A percentile compares a stretch with the other conserved stretches of the same genome.
Conservation (phyloP, 139 green algal species). For the Desmodesmus armatus region DNA sequence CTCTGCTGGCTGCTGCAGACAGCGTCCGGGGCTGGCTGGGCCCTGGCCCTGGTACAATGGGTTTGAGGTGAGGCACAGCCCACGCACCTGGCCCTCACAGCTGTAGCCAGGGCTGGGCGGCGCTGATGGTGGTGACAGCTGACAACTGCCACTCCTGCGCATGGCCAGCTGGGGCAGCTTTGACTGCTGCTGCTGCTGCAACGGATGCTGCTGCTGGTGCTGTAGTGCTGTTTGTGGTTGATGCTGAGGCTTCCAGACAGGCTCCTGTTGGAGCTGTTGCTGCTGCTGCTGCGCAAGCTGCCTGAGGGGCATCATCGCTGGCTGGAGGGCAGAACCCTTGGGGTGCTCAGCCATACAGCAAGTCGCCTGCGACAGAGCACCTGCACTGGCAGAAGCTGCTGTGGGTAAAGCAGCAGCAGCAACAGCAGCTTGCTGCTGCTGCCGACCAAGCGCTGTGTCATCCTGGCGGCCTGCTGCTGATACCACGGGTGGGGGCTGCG, state of each 20-base stretch:
- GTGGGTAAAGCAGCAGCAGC: not conserved
- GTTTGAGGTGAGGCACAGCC: too few species aligned
- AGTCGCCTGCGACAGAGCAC: too few species aligned
- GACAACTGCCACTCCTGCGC: too few species aligned
- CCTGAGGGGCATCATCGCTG: not conserved
- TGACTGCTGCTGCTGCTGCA: slow-evolving; percentile 26
- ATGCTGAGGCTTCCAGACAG: not conserved
- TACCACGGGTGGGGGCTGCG: not conserved
- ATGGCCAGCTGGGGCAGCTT: too few species aligned
- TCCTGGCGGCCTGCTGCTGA: not conserved
- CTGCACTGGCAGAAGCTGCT: not conserved
- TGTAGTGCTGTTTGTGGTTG: not conserved
- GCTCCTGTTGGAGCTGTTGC: not conserved
- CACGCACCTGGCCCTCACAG: too few species aligned
- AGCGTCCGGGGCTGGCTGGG: too few species aligned
- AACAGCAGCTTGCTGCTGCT: not conserved
- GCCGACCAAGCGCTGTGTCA: not conserved
- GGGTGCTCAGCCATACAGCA: too few species aligned
- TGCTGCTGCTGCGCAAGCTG: slow-evolving; percentile 1
- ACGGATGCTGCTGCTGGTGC: slow-evolving; percentile 6
- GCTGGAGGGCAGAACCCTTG: too few species aligned
- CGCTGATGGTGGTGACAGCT: too few species aligned
- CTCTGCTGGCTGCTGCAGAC: too few species aligned
- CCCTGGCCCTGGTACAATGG: too few species aligned
- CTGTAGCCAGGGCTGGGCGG: too few species aligned